Evolutionary conservation across 2,329 filamentous ascomycete genomes (phyloP).

Genomic region (Pyricularia grisea): DNA sequence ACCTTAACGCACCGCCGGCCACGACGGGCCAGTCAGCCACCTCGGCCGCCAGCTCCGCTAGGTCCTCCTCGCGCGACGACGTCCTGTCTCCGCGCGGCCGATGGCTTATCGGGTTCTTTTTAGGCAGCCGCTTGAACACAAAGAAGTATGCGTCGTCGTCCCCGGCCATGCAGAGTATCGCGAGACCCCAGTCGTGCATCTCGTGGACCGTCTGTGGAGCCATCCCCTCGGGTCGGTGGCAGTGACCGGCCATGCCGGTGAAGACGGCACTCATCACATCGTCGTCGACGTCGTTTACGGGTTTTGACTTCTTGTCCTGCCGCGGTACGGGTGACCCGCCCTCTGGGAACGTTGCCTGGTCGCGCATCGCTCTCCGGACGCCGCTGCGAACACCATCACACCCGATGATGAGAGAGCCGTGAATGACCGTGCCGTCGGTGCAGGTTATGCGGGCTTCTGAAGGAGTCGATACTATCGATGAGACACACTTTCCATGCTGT

Average conservation of each 20-base stretch:
- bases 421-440: conserved; percentile 13
- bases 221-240: conserved; percentile 3
- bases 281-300: conserved; percentile 5
- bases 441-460: conserved; percentile 10
- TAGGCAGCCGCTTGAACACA: conserved; percentile 6
- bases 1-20: background rate
- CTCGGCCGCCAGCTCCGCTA: conserved; percentile 4
- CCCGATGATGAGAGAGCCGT: conserved; percentile 16
- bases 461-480: conserved; percentile 8
- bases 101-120: background rate
- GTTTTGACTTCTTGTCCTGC: background rate
- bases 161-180: conserved; percentile 3
- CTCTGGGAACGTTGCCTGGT: conserved; percentile 2
- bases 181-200: conserved; percentile 5
- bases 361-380: conserved; percentile 13
- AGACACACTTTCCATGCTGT: conserved; percentile 11
- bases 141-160: conserved; percentile 8
- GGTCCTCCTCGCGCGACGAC: conserved; percentile 5
- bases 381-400: conserved; percentile 16
- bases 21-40: conserved; percentile 3
- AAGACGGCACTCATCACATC: conserved; percentile 10
- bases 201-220: conserved; percentile 4
- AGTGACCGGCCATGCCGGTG: conserved; percentile 10
- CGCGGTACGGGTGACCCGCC: background rate
- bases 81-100: background rate